Evolutionary conservation across 345 rosid genomes (phyloP).

Genomic region (Leavenworthia alabamica): DNA sequence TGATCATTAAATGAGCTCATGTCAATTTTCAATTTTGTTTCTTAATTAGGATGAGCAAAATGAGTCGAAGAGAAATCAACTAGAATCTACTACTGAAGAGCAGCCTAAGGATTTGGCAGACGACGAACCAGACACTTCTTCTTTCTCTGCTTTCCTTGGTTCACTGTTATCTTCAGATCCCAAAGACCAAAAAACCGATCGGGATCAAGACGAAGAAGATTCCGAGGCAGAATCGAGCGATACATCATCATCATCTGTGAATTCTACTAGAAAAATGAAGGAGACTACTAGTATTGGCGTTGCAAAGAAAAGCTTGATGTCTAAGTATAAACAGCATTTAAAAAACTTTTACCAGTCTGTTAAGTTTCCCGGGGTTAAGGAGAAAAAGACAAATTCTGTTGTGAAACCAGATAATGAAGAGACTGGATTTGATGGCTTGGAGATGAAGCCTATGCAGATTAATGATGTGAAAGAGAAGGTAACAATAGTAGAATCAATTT

Average conservation of each 20-base stretch:
- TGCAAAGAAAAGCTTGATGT: slow-evolving; percentile 54
- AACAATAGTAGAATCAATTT: slow-evolving; percentile 12
- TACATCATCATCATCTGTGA: slow-evolving; percentile 33
- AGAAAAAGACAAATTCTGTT: slow-evolving; percentile 39
- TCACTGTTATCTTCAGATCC: slow-evolving; percentile 59
- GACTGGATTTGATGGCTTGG: slow-evolving; percentile 46
- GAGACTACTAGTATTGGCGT: slow-evolving; percentile 35
- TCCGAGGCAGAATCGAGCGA: slow-evolving; percentile 36
- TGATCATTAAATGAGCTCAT: slow-evolving; percentile 7
- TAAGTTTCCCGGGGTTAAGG: slow-evolving; percentile 45
- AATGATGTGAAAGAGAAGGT: slow-evolving; percentile 35
- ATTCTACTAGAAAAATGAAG: slow-evolving; percentile 36
- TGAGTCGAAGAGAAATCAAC: slow-evolving; percentile 42
- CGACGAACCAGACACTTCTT: slow-evolving; percentile 93
- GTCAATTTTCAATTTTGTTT: not conserved
- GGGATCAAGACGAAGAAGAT: slow-evolving; percentile 30
- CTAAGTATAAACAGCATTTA: slow-evolving; percentile 67
- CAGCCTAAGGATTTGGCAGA: slow-evolving; percentile 36
- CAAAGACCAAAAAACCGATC: slow-evolving; percentile 30
- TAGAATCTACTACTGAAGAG: slow-evolving; percentile 45
- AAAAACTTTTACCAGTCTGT: slow-evolving; percentile 50
- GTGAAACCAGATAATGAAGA: slow-evolving; percentile 32
- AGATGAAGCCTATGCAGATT: slow-evolving; percentile 44
- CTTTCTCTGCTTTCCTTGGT: slow-evolving; percentile 83
- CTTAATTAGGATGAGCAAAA: slow-evolving; percentile 44